A percentile compares a stretch with the other conserved stretches of the same genome.
Evolutionary conservation across 768 basidiomycete genomes (phyloP).

Genomic region (Suillus decipiens): DNA sequence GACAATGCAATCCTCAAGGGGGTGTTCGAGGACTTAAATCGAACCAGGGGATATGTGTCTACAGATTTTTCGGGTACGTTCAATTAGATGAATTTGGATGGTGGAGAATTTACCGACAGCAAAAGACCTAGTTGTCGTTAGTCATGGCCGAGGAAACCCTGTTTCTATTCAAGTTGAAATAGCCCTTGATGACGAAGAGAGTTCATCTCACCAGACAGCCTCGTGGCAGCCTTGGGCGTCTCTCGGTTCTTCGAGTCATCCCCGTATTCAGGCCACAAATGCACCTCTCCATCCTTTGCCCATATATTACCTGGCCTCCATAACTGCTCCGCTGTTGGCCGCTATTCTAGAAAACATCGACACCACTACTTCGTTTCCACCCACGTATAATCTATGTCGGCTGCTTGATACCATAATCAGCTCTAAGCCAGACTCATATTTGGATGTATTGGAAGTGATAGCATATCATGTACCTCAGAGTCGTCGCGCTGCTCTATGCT

Average conservation of each 20-base stretch:
- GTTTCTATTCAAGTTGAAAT: conserved; percentile 67
- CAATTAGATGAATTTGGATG: neutral
- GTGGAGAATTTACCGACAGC: neutral
- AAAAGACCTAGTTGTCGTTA: neutral
- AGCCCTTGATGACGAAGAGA: conserved; percentile 31
- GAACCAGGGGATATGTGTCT: conserved; percentile 32
- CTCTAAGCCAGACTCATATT: conserved; percentile 66
- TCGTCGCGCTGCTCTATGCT: conserved; percentile 53
- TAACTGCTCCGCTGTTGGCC: conserved; percentile 63
- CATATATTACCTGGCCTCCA: conserved; percentile 61
- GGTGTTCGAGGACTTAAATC: conserved; percentile 49
- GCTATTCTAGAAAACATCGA: conserved; percentile 62
- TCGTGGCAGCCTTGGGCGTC: conserved; percentile 34
- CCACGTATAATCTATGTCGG: conserved; percentile 50
- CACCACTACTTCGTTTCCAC: conserved; percentile 31
- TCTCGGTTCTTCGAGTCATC: conserved; percentile 16
- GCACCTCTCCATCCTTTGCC: conserved; percentile 56
- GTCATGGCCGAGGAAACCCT: conserved; percentile 31
- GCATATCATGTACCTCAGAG: conserved; percentile 64
- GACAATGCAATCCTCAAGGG: conserved; percentile 60
- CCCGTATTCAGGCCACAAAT: conserved; percentile 49
- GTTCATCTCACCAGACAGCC: neutral
- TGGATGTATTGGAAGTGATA: conserved; percentile 70
- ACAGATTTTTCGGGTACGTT: conserved; percentile 8
- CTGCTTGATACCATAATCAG: conserved; percentile 55